Base-by-base conservation (phyloP, 495 filamentous ascomycete genomes). In the Annulohypoxylon bovei region DNA sequence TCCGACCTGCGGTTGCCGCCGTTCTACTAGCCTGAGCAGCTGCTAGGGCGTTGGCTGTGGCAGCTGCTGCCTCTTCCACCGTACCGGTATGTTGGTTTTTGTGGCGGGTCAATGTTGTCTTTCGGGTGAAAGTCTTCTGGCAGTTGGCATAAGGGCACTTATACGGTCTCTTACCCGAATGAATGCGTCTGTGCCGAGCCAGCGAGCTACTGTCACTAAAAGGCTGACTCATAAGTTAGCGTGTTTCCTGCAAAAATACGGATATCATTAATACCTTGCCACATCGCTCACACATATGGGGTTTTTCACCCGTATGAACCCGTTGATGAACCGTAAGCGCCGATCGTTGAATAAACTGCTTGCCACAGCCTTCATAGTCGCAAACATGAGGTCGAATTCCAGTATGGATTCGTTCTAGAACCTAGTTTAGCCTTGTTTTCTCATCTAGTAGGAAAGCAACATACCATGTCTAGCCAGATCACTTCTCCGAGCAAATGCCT, bases 261-360 rank as follows among this genome's bases (percentile, higher is more conserved):
- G 20, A 67, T 40, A 47, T 14, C 7, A 57, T 79, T 62, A 33
- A 59, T 86, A 97, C 95, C 90, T 99, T 98, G 76, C 93, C 92
- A 79, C 95, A 99, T 67, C 92, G 86, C 81, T 98, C 96, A 77
- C 95, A 99, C 91, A 94, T 93, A 75, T 99, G 95, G 6, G 95
- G 95, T 78, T 99, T 99, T 79, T 99, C 95, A 47, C 95, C 95
- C 1, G 95, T 98, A 73, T 99, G 95, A 32, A 98, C 95, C 54
- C 95, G 90, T 67, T 90, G 88, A 79, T 99, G 95, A 3, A 99
- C 95, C 1, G 95, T 99, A 78, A 99, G 83, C 7, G 95, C 95
- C n/a, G 95, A 98, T 33, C 95, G 89, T 75, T 99, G 95, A 69
- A 99, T 99, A 77, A 99, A 99, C 74, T 95, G 94, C 77, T 98